Conservation (phyloP, 495 filamentous ascomycete genomes). For the Aspergillus diversus region DNA sequence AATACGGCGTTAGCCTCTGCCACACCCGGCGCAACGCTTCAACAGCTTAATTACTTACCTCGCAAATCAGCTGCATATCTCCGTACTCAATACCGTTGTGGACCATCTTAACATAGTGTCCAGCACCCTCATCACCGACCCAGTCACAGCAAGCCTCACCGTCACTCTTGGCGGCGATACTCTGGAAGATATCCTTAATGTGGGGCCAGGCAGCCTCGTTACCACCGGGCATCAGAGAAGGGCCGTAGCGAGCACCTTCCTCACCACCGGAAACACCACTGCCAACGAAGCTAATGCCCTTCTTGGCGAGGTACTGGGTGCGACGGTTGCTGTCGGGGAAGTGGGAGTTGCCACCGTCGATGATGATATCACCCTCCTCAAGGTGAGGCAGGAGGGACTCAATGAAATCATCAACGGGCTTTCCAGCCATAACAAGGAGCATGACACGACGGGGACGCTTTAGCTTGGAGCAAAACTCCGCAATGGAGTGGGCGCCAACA, state of each 20-base stretch:
- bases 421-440: slow-evolving; percentile 97
- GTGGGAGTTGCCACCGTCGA: slow-evolving; percentile 99
- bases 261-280: slow-evolving; percentile 98
- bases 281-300: slow-evolving; percentile 96
- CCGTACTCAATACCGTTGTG: slow-evolving; percentile 99
- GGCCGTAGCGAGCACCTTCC: slow-evolving; percentile 97
- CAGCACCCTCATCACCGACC: slow-evolving; percentile 98
- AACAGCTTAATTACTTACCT: slow-evolving; percentile 58
- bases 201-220: slow-evolving; percentile 97
- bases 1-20: slow-evolving; percentile 2
- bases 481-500: slow-evolving; percentile 87
- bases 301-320: slow-evolving; percentile 76
- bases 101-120: slow-evolving; percentile 99
- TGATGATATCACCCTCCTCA: slow-evolving; percentile 95
- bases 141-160: slow-evolving; percentile 97
- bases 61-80: slow-evolving; percentile 99
- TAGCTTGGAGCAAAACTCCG: slow-evolving; percentile 94
- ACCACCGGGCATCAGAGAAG: slow-evolving; percentile 97
- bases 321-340: slow-evolving; percentile 98
- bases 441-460: slow-evolving; percentile 96
- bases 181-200: slow-evolving; percentile 99
- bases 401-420: slow-evolving; percentile 98
- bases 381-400: slow-evolving; percentile 88
- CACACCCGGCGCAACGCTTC: neutral
- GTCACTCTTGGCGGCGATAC: slow-evolving; percentile 95